A percentile compares a stretch with the other conserved stretches of the same genome.
Evolutionary conservation across 768 basidiomycete species (phyloP).

Genomic region (Naganishia randhawae): DNA sequence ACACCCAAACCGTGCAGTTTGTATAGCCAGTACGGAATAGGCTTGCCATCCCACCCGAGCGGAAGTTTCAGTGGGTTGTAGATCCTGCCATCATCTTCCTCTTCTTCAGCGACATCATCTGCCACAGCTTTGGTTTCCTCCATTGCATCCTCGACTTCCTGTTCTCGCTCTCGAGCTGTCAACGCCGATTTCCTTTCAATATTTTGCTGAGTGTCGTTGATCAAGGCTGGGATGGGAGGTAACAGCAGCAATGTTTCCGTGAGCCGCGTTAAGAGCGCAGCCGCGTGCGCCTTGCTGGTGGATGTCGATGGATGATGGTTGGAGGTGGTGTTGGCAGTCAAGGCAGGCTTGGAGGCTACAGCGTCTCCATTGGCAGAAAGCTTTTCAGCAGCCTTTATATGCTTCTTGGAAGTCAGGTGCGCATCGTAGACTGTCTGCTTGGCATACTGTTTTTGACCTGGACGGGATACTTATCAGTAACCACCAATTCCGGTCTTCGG

Average conservation of each 20-base stretch:
- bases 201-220: constrained; percentile 90
- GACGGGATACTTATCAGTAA: not conserved
- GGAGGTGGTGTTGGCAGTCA: constrained; percentile 53
- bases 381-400: constrained; percentile 81
- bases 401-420: constrained; percentile 91
- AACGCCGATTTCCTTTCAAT: constrained; percentile 94
- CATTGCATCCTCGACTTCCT: constrained; percentile 74
- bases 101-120: constrained; percentile 56
- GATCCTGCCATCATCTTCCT: constrained; percentile 91
- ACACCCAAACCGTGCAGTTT: constrained; percentile 98
- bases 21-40: constrained; percentile 98
- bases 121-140: constrained; percentile 47
- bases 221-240: constrained; percentile 59
- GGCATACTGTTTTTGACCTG: constrained; percentile 90
- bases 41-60: constrained; percentile 96
- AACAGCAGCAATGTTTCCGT: constrained; percentile 63
- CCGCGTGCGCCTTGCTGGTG: constrained; percentile 38
- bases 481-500: constrained; percentile 17
- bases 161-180: constrained; percentile 83
- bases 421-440: constrained; percentile 98
- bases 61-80: constrained; percentile 98
- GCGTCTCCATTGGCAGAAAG: constrained; percentile 53
- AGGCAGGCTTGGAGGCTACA: not conserved
- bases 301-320: constrained; percentile 32
- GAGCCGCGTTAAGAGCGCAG: constrained; percentile 71